A percentile compares a stretch with the other conserved stretches of the same genome.
Conservation (phyloP, 1,139 yeast genomes). For the Kluyveromyces marxianus region DNA sequence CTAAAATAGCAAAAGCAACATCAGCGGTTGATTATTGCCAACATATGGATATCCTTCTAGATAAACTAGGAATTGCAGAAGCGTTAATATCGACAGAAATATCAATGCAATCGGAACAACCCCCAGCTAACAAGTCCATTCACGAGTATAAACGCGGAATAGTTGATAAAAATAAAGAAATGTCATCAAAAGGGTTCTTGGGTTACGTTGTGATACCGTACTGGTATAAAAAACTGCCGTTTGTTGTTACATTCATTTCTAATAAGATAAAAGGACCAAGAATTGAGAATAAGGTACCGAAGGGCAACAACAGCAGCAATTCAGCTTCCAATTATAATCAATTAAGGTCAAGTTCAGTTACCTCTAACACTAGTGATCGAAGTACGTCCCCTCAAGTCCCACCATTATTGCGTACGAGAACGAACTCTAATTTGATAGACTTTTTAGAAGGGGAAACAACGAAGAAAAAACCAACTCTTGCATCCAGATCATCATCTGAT, state of each 20-base stretch:
- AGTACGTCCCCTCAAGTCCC: conserved; percentile 4
- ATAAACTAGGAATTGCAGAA: conserved; percentile 51
- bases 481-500: conserved; percentile 27
- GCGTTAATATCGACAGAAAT: conserved; percentile 36
- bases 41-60: conserved; percentile 40
- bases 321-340: background rate
- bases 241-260: conserved; percentile 40
- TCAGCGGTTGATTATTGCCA: conserved; percentile 23
- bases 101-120: conserved; percentile 4
- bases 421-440: conserved; percentile 22
- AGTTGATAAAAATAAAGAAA: conserved; percentile 22
- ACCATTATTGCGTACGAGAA: conserved; percentile 12
- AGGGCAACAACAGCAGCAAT: background rate
- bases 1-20: conserved; percentile 11
- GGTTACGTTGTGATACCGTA: conserved; percentile 50
- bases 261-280: conserved; percentile 44
- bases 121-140: conserved; percentile 6
- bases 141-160: conserved; percentile 20
- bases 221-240: conserved; percentile 43
- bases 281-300: conserved; percentile 24
- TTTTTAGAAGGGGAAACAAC: conserved; percentile 19
- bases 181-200: conserved; percentile 42
- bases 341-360: background rate
- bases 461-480: conserved; percentile 14
- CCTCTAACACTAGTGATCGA: background rate